Percentiles rank a stretch among this genome's conserved stretches.
phyloP scores from a whole-genome alignment of 306 rosid species.

The Rosa lucieae region DNA sequence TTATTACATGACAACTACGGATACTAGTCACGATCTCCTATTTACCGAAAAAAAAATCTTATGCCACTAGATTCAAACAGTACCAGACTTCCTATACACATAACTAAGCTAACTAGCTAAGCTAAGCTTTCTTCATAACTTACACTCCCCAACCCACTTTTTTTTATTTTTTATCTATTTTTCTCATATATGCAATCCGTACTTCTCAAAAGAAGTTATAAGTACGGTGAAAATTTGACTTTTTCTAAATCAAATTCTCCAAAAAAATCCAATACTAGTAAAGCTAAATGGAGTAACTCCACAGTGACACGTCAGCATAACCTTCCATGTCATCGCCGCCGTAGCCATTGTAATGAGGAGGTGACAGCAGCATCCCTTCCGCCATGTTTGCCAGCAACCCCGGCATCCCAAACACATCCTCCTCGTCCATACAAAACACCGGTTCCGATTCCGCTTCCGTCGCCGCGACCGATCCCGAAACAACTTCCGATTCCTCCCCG shows the following conservation, averaged over 20 bases:
- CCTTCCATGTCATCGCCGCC: slow-evolving; percentile 45
- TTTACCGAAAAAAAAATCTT: no score
- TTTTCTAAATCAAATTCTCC: neutral
- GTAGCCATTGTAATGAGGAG: slow-evolving; percentile 39
- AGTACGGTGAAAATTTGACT: slow-evolving; percentile 9
- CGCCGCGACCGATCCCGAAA: neutral
- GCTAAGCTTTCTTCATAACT: neutral
- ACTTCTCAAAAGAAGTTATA: neutral
- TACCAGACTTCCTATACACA: neutral
- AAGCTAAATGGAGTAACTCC: slow-evolving; percentile 58
- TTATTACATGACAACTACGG: no score
- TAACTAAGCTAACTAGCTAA: neutral
- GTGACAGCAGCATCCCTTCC: slow-evolving; percentile 57
- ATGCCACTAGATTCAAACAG: no score
- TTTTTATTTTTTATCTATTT: neutral
- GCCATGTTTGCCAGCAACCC: slow-evolving; percentile 61
- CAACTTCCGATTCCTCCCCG: slow-evolving; percentile 13
- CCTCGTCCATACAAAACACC: slow-evolving; percentile 47
- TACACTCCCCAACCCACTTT: neutral
- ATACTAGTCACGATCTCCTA: neutral
- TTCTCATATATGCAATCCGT: neutral
- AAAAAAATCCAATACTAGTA: neutral
- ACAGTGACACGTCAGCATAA: slow-evolving; percentile 56
- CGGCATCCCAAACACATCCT: slow-evolving; percentile 47
- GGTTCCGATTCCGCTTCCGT: neutral